These are phyloP conservation scores for Neurospora sp. DNA, from an alignment of 2,329 filamentous ascomycete species.

Conservation along the genomic window DNA sequence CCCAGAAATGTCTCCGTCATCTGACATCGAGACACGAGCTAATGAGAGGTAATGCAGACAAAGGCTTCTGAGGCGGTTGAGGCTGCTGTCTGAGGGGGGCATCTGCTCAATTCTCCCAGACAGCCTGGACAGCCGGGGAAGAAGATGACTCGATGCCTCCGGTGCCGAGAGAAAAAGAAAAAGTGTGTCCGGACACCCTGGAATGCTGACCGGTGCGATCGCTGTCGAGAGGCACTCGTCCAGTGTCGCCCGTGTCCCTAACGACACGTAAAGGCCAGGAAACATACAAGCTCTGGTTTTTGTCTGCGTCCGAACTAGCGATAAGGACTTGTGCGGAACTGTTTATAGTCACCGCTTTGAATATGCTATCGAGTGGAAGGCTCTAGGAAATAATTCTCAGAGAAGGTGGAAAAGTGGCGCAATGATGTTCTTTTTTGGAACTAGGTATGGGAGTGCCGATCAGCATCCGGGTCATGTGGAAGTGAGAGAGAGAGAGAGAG, in stretches of 20 bases:
- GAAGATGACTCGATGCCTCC: neutral
- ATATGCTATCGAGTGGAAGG: neutral
- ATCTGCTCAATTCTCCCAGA: neutral
- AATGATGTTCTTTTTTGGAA: neutral
- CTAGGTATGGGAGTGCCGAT: neutral
- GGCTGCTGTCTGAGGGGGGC: conserved; percentile 22
- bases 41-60: conserved; percentile 7
- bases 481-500: neutral
- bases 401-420: neutral
- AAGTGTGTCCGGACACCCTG: neutral
- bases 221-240: neutral
- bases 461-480: neutral
- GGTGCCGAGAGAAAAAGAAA: neutral
- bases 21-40: neutral
- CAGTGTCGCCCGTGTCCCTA: neutral
- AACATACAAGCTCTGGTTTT: neutral
- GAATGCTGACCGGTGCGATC: neutral
- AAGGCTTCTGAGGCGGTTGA: conserved; percentile 27
- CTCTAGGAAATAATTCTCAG: neutral
- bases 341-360: neutral
- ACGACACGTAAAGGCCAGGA: neutral
- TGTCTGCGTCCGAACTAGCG: neutral
- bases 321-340: neutral
- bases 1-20: neutral
- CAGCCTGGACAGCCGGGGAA: neutral